phyloP scores from a whole-genome alignment of 1,284 basidiomycete genomes.

The Taiwanofungus camphoratus region DNA sequence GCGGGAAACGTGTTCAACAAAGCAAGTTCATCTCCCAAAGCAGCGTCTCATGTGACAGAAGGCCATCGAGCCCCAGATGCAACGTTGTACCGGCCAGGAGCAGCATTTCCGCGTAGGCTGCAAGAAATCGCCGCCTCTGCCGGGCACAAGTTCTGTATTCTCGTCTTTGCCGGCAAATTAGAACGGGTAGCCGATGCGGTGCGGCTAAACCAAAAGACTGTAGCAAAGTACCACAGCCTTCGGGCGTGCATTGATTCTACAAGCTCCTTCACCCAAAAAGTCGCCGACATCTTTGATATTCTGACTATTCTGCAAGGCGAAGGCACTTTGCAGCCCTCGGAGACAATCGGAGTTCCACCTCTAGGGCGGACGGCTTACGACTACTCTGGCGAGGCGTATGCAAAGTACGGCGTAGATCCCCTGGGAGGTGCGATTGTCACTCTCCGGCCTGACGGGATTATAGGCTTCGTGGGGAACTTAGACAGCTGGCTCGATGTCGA shows the following conservation, averaged over 20 bases:
- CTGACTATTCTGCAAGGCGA: slow-evolving; percentile 11
- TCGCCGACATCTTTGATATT: slow-evolving; percentile 14
- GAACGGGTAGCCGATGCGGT: neutral
- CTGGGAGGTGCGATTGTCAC: slow-evolving; percentile 35
- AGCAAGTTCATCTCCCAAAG: neutral
- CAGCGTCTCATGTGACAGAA: neutral
- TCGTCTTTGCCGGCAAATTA: slow-evolving; percentile 19
- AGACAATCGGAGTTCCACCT: slow-evolving; percentile 7
- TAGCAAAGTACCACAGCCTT: slow-evolving; percentile 9
- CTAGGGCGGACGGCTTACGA: slow-evolving; percentile 19
- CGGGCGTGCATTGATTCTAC: slow-evolving; percentile 1
- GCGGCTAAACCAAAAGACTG: slow-evolving; percentile 7
- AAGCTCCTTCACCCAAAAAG: slow-evolving; percentile 2
- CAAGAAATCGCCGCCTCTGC: slow-evolving; percentile 12
- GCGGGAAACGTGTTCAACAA: slow-evolving; percentile 6
- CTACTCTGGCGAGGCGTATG: slow-evolving; percentile 26
- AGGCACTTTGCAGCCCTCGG: slow-evolving; percentile 7
- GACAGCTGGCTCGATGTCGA: slow-evolving; percentile 11
- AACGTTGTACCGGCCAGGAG: slow-evolving; percentile 1
- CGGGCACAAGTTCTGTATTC: slow-evolving; percentile 16
- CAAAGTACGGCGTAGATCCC: slow-evolving; percentile 32
- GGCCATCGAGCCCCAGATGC: slow-evolving; percentile 7
- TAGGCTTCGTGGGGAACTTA: slow-evolving; percentile 24
- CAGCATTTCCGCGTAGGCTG: slow-evolving; percentile 1
- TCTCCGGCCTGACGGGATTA: slow-evolving; percentile 40